A percentile compares a stretch with the other conserved stretches of the same genome.
These are phyloP conservation scores for Ochetophila trinervis DNA, from an alignment of 306 rosid species.

Conservation along the genomic window DNA sequence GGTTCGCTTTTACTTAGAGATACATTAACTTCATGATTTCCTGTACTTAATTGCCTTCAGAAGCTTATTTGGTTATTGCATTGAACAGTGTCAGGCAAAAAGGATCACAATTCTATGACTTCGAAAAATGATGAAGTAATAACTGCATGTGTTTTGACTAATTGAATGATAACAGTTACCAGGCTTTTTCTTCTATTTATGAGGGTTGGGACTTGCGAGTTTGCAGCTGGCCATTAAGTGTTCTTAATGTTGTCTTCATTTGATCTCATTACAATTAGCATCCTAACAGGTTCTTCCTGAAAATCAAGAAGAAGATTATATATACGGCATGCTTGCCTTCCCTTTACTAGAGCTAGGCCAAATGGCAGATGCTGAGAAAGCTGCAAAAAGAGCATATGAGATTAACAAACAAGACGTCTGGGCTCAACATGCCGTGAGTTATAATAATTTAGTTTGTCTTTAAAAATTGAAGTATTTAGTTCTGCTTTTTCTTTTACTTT, in stretches of 20 bases:
- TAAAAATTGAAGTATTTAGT: constrained; percentile 9
- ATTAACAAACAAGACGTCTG: constrained; percentile 67
- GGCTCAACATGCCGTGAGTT: constrained; percentile 88
- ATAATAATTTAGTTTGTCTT: constrained; percentile 8
- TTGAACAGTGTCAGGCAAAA: too few species aligned
- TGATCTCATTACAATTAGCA: constrained; percentile 3
- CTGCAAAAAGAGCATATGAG: constrained; percentile 67
- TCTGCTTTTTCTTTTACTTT: not conserved
- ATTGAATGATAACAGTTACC: too few species aligned
- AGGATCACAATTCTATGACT: too few species aligned
- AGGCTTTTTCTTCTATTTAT: not conserved
- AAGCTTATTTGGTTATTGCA: too few species aligned
- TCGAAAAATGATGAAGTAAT: too few species aligned
- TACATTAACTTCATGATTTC: constrained; percentile 2
- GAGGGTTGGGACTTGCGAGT: not conserved
- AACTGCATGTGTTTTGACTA: too few species aligned
- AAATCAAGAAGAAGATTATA: constrained; percentile 59
- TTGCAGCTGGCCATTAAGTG: too few species aligned
- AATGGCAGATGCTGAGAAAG: constrained; percentile 77
- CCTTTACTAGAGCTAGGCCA: constrained; percentile 75
- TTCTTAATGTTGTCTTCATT: not conserved
- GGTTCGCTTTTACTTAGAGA: constrained; percentile 40
- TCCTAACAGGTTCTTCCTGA: constrained; percentile 61
- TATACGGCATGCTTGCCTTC: constrained; percentile 88
- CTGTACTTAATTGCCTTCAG: not conserved